A percentile compares a stretch with the other conserved stretches of the same genome.
These are phyloP conservation scores for Nakaseomyces kungkrabaensis DNA, from an alignment of 1,139 yeast species.

Conservation along the genomic window DNA sequence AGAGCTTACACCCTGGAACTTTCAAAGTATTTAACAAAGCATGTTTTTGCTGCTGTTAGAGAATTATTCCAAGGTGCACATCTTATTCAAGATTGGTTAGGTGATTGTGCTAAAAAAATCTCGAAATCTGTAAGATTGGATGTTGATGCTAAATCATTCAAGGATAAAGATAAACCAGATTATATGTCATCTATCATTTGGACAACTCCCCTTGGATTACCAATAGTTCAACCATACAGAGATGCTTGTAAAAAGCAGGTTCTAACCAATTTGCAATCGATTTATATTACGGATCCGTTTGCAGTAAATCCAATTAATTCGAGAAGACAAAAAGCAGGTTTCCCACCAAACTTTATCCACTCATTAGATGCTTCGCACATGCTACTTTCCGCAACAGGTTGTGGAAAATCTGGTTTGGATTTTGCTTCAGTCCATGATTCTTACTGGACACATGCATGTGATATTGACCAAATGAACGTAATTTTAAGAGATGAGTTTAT, in stretches of 20 bases:
- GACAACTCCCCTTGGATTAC: conserved; percentile 92
- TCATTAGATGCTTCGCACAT: conserved; percentile 95
- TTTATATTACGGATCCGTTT: conserved; percentile 75
- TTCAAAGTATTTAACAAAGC: conserved; percentile 62
- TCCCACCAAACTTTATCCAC: conserved; percentile 94
- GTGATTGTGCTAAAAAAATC: conserved; percentile 72
- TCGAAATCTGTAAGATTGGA: conserved; percentile 70
- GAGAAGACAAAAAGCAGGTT: conserved; percentile 83
- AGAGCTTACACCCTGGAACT: conserved; percentile 30
- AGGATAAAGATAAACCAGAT: conserved; percentile 38
- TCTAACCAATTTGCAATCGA: conserved; percentile 71
- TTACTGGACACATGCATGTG: conserved; percentile 95
- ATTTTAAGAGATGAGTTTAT: conserved; percentile 73
- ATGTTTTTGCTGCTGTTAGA: conserved; percentile 76
- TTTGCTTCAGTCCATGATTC: conserved; percentile 98
- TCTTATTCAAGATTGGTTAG: conserved; percentile 92
- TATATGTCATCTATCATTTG: conserved; percentile 87
- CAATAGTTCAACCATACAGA: conserved; percentile 95
- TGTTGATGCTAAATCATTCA: conserved; percentile 31
- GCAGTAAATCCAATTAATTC: conserved; percentile 74
- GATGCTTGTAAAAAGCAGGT: conserved; percentile 53
- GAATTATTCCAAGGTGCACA: conserved; percentile 89
- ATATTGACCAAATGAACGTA: conserved; percentile 64
- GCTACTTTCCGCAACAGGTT: conserved; percentile 78
- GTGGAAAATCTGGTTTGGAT: conserved; percentile 55